phyloP scores from a whole-genome alignment of 495 filamentous ascomycete genomes.

The Endocarpon pusillum region DNA sequence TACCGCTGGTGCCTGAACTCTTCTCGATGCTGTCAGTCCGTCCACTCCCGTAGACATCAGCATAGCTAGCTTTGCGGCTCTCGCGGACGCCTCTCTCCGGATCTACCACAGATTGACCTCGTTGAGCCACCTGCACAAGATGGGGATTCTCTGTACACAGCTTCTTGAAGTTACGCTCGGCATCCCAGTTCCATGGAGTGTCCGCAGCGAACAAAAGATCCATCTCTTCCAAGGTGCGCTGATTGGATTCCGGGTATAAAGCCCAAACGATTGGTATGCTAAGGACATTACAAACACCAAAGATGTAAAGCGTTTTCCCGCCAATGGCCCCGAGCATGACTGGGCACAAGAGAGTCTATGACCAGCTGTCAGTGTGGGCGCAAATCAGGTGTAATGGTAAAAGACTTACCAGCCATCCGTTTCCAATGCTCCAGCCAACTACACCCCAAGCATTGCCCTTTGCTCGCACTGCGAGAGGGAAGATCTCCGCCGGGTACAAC shows the following conservation, averaged over 20 bases:
- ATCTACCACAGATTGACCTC: constrained; percentile 31
- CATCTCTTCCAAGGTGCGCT: constrained; percentile 54
- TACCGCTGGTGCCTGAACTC: too few species aligned
- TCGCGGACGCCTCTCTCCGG: constrained; percentile 25
- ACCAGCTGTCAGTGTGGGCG: not conserved
- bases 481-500: constrained; percentile 58
- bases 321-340: constrained; percentile 44
- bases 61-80: too few species aligned
- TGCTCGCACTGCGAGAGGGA: constrained; percentile 48
- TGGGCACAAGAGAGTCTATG: constrained; percentile 39
- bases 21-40: too few species aligned
- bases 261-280: constrained; percentile 50
- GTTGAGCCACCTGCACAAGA: constrained; percentile 23
- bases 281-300: constrained; percentile 43
- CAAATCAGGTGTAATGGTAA: not conserved
- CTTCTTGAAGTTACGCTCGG: constrained; percentile 37
- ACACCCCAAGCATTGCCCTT: constrained; percentile 63
- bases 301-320: constrained; percentile 52
- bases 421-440: constrained; percentile 57
- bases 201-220: constrained; percentile 45
- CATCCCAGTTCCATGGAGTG: constrained; percentile 45
- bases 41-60: too few species aligned
- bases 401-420: constrained; percentile 39
- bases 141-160: constrained; percentile 37
- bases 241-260: constrained; percentile 51